Percentiles rank a stretch among this genome's conserved stretches.
Evolutionary conservation across 108 stramenopile species (phyloP).

Genomic region (Schizochytrium sp.): DNA sequence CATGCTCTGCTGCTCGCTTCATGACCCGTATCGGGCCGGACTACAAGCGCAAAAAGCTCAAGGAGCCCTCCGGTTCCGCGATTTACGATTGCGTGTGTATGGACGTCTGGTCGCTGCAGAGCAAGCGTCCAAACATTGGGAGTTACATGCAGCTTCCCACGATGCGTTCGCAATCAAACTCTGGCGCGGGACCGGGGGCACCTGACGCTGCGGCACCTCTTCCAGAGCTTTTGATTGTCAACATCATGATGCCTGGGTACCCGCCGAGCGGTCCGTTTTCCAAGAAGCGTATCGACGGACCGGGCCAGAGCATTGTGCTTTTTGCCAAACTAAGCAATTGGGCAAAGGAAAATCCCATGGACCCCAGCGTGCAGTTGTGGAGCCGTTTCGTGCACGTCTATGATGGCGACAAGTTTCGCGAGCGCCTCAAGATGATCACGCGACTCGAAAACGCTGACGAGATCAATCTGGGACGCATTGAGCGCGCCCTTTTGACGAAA

Average conservation of each 20-base stretch:
- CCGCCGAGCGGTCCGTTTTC: constrained; percentile 1
- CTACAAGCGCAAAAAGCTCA: background rate
- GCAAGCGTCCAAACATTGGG: background rate
- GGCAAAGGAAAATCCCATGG: background rate
- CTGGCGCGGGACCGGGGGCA: background rate
- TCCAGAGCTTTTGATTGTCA: constrained; percentile 1
- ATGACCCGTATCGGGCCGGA: background rate
- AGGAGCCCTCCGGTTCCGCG: background rate
- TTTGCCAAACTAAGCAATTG: background rate
- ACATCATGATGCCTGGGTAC: constrained; percentile 17
- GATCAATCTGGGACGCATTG: background rate
- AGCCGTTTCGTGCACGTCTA: constrained; percentile 1
- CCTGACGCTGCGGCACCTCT: background rate
- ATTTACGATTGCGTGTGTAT: background rate
- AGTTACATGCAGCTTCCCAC: constrained; percentile 4
- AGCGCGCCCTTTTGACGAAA: background rate
- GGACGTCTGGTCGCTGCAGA: constrained; percentile 5
- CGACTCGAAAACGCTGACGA: background rate
- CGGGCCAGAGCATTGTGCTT: background rate
- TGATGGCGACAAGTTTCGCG: constrained; percentile 4
- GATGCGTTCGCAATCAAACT: too few relatives aligned
- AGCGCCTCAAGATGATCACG: constrained; percentile 8
- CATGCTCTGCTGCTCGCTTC: background rate
- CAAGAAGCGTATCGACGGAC: constrained; percentile 12
- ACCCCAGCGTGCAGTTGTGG: background rate